Base-by-base conservation (phyloP, 129 eudicot genomes). In the Erigeron canadensis region DNA sequence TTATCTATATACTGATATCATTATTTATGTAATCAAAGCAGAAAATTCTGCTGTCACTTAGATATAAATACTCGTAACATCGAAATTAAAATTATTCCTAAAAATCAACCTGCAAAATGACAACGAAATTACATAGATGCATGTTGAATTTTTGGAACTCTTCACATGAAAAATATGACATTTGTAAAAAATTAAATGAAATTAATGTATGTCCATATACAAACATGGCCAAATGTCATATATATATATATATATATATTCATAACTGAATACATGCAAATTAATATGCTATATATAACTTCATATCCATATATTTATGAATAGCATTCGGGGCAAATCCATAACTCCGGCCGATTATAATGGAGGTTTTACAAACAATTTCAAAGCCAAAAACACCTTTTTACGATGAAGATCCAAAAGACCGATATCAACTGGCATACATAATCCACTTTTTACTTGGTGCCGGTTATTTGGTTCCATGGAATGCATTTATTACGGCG, bases 401-500 rank as follows among this genome's bases (percentile, higher is more conserved):
- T n/a, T 17, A 15, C 46, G 16, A n/a, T n/a, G 21, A 22, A 15
- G 63, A 68, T 7, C 81, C 77, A 65, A 78, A 65, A 43, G 81
- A 82, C 69, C 9, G 71, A 44, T 76, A 64, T 65, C 51, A 74
- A 4, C 4, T 78, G 8, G 80, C 82, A 4, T 82, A 77, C 76
- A 54, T 73, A 4, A 78, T 82, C 66, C 82, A 82, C 69, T 82
- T 82, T 46, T 10, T 79, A 37, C 70, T 82, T 0, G 86, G 86
- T 16, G 80, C 83, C 7, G 86, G 83, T 10, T 72, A 73, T 48
- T 45, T 82, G 37, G 43, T 82, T 7, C 86, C 83, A 39, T 82
- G 86, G 83, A 78, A 82, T 43, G 70, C 83, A 6, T 78, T 82
- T 69, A 67, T 78, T 40, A 82, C 86, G 0, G 86, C 86, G 55